These are phyloP conservation scores for Debaryomycetaceae sp. DNA, from an alignment of 1,139 yeast species.

Conservation along the genomic window DNA sequence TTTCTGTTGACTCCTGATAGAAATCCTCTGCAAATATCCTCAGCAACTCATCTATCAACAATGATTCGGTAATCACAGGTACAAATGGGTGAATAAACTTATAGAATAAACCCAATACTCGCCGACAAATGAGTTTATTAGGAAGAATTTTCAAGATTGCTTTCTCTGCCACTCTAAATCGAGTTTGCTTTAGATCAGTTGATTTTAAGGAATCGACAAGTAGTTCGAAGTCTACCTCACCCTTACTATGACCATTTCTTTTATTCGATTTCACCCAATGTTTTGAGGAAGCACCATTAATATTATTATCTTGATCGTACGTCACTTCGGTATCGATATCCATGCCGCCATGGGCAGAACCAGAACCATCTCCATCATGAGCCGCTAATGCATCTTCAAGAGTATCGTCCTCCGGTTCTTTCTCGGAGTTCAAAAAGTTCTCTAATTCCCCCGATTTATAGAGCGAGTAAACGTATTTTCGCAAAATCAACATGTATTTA, in stretches of 20 bases:
- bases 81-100: conserved; percentile 40
- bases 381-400: no score
- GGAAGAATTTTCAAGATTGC: conserved; percentile 33
- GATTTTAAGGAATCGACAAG: neutral
- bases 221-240: conserved; percentile 1
- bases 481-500: conserved; percentile 36
- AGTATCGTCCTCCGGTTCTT: neutral
- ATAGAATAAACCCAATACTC: conserved; percentile 35
- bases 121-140: conserved; percentile 20
- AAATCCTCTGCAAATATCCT: conserved; percentile 24
- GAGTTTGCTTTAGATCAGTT: neutral
- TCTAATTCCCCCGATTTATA: conserved; percentile 37
- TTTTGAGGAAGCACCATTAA: neutral
- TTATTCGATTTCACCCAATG: neutral
- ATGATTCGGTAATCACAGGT: conserved; percentile 33
- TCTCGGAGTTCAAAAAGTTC: conserved; percentile 25
- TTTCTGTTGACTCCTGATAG: conserved; percentile 18
- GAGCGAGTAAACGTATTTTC: conserved; percentile 34
- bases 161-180: conserved; percentile 21
- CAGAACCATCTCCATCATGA: neutral
- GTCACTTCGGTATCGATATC: neutral
- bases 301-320: neutral
- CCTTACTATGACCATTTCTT: neutral
- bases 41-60: conserved; percentile 24
- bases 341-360: neutral